Conservation (phyloP, 306 rosid species). For the Rosa rugosa region DNA sequence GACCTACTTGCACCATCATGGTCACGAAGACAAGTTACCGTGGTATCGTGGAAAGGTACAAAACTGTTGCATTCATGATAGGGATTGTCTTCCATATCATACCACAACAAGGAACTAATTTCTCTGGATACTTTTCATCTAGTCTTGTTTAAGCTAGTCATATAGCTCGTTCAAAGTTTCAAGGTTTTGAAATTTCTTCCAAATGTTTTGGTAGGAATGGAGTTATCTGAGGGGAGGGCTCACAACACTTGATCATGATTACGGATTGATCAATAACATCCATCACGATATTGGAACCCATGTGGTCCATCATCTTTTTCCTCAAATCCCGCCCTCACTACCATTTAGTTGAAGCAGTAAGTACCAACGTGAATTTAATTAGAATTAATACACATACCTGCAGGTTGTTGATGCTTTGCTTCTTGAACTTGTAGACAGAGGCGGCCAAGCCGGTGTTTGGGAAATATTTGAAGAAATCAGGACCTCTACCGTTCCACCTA, state of each 20-base stretch:
- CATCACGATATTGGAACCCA: slow-evolving; percentile 85
- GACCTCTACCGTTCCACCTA: slow-evolving; percentile 58
- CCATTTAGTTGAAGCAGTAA: slow-evolving; percentile 70
- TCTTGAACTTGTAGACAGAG: slow-evolving; percentile 50
- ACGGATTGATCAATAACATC: slow-evolving; percentile 67
- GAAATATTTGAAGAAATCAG: slow-evolving; percentile 60
- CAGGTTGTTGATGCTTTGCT: slow-evolving; percentile 13
- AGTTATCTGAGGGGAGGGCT: slow-evolving; percentile 77
- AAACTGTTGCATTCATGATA: background rate
- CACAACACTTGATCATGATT: slow-evolving; percentile 74
- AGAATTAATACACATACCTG: background rate
- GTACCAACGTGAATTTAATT: slow-evolving; percentile 25
- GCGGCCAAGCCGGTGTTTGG: slow-evolving; percentile 71
- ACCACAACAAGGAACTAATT: background rate
- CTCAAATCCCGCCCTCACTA: slow-evolving; percentile 90
- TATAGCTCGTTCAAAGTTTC: background rate
- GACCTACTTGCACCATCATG: slow-evolving; percentile 82
- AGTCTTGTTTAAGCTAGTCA: background rate
- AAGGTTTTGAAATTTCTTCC: background rate
- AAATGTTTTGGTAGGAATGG: slow-evolving; percentile 57
- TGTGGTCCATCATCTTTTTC: slow-evolving; percentile 78
- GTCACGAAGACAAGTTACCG: slow-evolving; percentile 68
- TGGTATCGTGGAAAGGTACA: slow-evolving; percentile 81
- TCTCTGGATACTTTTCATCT: background rate
- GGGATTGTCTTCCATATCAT: background rate